Evolutionary conservation across 2,329 filamentous ascomycete genomes (phyloP), one percentile per base, ranked within the genome.

Genomic region (Colletotrichum camelliae): DNA sequence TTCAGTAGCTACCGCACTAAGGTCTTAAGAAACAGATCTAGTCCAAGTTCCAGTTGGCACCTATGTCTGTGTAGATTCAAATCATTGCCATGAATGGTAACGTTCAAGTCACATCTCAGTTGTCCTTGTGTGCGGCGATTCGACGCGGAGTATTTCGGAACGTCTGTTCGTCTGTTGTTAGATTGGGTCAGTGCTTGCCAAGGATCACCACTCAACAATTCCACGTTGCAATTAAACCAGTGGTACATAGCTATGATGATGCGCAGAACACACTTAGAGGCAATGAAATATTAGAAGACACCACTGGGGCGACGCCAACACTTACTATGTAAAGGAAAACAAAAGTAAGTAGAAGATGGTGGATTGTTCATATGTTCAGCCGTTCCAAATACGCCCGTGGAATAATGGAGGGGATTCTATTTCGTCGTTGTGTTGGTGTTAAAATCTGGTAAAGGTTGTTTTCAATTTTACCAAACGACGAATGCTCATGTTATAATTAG

Each of bases 391-490:
- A 48, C 9, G 18, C 12, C n/a, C 10, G 9, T 48, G 18, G 18
- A n/a, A n/a, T 1, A 7, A 12, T n/a, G 3, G 18, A n/a, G 18
- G 6, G 9, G 5, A 12, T 48, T 18, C 9, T n/a, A 2, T n/a
- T 0, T 12, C 0, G 18, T 48, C 5, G 5, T n/a, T 2, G 18
- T 48, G 0, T 10, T n/a, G n/a, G 9, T 48, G 5, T n/a, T n/a
- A 9, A 12, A 48, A 21, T 48, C 5, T 3, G 18, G 39, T n/a
- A n/a, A 48, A n/a, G 1, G 2, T 5, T 18, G 4, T 12, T n/a
- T 43, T 31, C 2, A n/a, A 43, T n/a, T 6, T 5, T 43, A 43
- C 4, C 6, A 9, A 43, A 6, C 5, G 29, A 43, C 16, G 10
- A n/a, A 18, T 43, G 37, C 16, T 6, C 3, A 0, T 43, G 5